phyloP scores from a whole-genome alignment of 2,329 filamentous ascomycete genomes.

The Fusarium oxysporum region DNA sequence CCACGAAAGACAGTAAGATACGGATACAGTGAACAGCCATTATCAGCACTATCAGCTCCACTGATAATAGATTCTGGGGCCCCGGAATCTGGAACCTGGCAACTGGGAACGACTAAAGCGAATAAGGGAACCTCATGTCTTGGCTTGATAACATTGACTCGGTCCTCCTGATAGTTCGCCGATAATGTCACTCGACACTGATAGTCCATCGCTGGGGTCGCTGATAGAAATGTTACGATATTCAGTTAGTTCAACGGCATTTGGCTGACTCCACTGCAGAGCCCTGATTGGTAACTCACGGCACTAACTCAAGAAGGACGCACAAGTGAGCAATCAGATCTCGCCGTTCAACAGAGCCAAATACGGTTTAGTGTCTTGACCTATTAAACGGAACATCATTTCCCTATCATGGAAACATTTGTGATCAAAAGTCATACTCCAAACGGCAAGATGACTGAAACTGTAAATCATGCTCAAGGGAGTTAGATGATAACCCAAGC shows the following conservation, averaged over 20 bases:
- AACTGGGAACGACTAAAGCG: background rate
- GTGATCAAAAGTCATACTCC: fast-evolving
- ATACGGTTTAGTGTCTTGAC: background rate
- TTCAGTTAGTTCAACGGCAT: background rate
- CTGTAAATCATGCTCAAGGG: no score
- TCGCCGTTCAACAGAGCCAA: background rate
- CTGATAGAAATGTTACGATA: background rate
- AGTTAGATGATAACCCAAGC: background rate
- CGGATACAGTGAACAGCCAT: background rate
- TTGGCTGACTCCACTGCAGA: background rate
- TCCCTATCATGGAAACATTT: background rate
- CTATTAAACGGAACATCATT: background rate
- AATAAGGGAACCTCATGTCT: background rate
- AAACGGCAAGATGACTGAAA: fast-evolving
- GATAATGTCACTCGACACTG: background rate
- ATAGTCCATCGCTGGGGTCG: no score
- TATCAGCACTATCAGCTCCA: background rate
- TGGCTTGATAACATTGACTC: background rate
- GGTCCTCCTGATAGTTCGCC: background rate
- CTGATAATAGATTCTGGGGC: background rate
- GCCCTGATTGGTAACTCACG: no score
- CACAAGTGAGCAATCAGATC: background rate
- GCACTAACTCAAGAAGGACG: no score
- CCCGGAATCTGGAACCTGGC: background rate
- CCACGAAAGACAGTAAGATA: background rate